phyloP scores from a whole-genome alignment of 2,329 filamentous ascomycete species.

The Torrubiella hemipterigena region DNA sequence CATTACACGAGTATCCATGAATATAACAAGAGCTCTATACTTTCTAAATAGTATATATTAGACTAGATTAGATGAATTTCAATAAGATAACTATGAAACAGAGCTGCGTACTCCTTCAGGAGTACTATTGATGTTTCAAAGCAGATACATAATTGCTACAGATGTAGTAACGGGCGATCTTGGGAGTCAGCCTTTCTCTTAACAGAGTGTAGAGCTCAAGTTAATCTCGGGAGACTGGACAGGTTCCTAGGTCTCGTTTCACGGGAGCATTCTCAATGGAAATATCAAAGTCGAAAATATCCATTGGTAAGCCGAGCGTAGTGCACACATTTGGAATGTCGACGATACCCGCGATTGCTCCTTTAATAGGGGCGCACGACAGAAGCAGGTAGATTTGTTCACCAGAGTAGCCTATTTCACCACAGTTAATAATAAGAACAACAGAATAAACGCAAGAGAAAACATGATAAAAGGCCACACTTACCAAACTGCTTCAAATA shows the following conservation, averaged over 20 bases:
- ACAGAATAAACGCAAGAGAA: neutral
- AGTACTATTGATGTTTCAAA: too few relatives aligned
- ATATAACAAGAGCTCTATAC: too few relatives aligned
- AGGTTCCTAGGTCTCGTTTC: slow-evolving; percentile 11
- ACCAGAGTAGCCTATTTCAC: slow-evolving; percentile 43
- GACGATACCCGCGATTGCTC: slow-evolving; percentile 79
- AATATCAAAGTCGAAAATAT: slow-evolving; percentile 93
- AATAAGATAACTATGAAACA: too few relatives aligned
- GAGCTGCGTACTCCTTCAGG: too few relatives aligned
- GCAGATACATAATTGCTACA: too few relatives aligned
- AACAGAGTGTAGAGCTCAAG: too few relatives aligned
- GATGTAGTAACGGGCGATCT: too few relatives aligned
- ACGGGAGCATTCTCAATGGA: slow-evolving; percentile 22
- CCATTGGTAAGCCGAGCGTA: slow-evolving; percentile 77
- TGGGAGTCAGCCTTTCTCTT: too few relatives aligned
- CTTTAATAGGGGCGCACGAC: slow-evolving; percentile 77
- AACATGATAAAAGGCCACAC: slow-evolving; percentile 1
- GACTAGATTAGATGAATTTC: too few relatives aligned
- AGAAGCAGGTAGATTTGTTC: slow-evolving; percentile 80
- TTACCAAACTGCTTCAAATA: slow-evolving; percentile 22
- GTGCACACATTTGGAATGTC: slow-evolving; percentile 89
- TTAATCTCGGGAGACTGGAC: slow-evolving; percentile 10
- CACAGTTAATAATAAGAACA: neutral
- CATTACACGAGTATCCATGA: too few relatives aligned
- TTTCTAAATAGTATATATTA: too few relatives aligned